A percentile compares a stretch with the other conserved stretches of the same genome.
Conservation (phyloP, 768 basidiomycete species). For the Neoboletus magnificus region DNA sequence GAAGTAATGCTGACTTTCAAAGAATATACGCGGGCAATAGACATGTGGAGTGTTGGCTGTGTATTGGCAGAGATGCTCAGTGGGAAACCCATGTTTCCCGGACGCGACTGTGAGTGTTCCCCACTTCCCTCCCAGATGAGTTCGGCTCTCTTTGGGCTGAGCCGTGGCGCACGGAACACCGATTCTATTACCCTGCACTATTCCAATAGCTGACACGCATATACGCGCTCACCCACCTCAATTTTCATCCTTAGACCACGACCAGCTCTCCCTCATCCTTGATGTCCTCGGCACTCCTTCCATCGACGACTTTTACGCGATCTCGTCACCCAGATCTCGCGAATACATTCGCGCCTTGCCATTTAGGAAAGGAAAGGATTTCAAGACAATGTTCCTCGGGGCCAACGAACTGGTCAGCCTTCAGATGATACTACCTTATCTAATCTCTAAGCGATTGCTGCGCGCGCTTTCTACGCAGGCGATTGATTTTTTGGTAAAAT, state of each 20-base stretch:
- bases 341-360: constrained; percentile 89
- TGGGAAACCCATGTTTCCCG: constrained; percentile 92
- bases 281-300: constrained; percentile 91
- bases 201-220: background rate
- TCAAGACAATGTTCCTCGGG: constrained; percentile 66
- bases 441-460: background rate
- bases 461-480: constrained; percentile 39
- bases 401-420: constrained; percentile 60
- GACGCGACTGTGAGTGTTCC: constrained; percentile 69
- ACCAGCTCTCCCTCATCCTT: constrained; percentile 89
- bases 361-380: constrained; percentile 76
- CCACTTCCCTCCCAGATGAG: background rate
- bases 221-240: background rate
- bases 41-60: constrained; percentile 86
- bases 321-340: constrained; percentile 72
- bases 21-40: constrained; percentile 86
- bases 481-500: constrained; percentile 75
- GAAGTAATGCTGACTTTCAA: constrained; percentile 99
- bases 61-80: constrained; percentile 88
- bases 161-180: background rate
- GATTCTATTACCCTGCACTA: background rate
- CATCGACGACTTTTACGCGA: constrained; percentile 93
- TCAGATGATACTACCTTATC: background rate
- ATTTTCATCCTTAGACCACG: constrained; percentile 59
- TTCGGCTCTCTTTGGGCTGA: background rate